phyloP scores from a whole-genome alignment of 768 basidiomycete species.

The Mycena amicta region DNA sequence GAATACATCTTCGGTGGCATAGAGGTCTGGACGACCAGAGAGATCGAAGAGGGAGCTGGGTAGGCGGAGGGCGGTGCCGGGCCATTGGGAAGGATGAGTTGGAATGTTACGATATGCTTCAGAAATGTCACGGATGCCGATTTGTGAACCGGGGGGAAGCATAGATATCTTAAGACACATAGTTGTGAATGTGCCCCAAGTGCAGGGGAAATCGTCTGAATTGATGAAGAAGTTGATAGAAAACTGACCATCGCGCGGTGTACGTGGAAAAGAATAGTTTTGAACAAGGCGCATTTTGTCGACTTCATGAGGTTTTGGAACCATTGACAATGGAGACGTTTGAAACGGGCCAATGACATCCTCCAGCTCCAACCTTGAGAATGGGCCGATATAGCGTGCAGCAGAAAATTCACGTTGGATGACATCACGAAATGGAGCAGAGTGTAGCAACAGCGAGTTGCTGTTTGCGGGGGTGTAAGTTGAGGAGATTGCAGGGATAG shows the following conservation, averaged over 20 bases:
- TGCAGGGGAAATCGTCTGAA: slow-evolving; percentile 39
- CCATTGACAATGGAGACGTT: slow-evolving; percentile 28
- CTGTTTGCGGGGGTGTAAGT: slow-evolving; percentile 37
- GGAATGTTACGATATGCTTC: slow-evolving; percentile 42
- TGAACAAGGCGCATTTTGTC: slow-evolving; percentile 30
- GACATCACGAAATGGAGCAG: slow-evolving; percentile 16
- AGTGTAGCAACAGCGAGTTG: slow-evolving; percentile 18
- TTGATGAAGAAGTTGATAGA: slow-evolving; percentile 40
- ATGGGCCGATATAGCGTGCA: slow-evolving; percentile 25
- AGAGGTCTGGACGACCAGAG: neutral
- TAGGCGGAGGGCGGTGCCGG: slow-evolving; percentile 30
- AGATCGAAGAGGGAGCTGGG: slow-evolving; percentile 9
- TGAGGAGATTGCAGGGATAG: slow-evolving; percentile 31
- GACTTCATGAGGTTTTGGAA: slow-evolving; percentile 30
- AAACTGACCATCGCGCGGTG: neutral
- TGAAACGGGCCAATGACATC: slow-evolving; percentile 30
- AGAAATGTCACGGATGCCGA: slow-evolving; percentile 37
- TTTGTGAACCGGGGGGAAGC: slow-evolving; percentile 42
- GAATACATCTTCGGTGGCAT: slow-evolving; percentile 9
- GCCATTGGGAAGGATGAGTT: slow-evolving; percentile 37
- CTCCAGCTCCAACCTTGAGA: slow-evolving; percentile 14
- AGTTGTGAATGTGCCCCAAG: slow-evolving; percentile 45
- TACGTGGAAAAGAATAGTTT: slow-evolving; percentile 33
- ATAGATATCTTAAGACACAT: slow-evolving; percentile 31
- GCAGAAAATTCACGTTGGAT: slow-evolving; percentile 6